Evolutionary conservation across 352 stramenopile genomes (phyloP), one percentile per base, ranked within the genome.

Genomic region (Phytopythium litorale): DNA sequence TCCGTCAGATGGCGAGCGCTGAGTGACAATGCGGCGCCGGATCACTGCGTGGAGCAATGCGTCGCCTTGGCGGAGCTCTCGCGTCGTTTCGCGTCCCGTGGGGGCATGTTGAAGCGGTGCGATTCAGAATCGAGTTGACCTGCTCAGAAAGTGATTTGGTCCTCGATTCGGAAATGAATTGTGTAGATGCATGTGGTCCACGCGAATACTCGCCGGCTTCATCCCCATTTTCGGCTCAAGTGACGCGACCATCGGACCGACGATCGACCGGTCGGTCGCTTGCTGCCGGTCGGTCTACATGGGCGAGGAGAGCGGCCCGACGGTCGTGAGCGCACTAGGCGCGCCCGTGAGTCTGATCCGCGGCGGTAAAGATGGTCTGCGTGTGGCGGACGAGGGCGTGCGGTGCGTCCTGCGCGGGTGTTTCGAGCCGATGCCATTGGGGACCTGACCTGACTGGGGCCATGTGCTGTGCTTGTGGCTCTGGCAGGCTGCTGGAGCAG

Each of bases 291-390:
- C 35, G 35, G 38, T 37, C 19, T 16, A 13, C 35, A 60, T 60
- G 55, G 48, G 58, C 57, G 32, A 60, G 23, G 33, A 42, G 38
- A 63, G 58, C 54, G 38, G 46, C 9, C 18, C 28, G 32, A 63
- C 49, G 25, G 49, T 12, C 3, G 49, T 33, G 50, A n/a, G 63
- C 48, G 48, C 48, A 25, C 3, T 54, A 28, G 48, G 66, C 53
- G 65, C 70, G 49, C 82, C 82, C 53, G 82, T 91, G 60, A 87
- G 76, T 58, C 78, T 91, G 40, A 82, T 91, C 51, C 68, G 64
- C 58, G 78, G 78, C 50, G 68, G 73, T 30, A 55, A 58, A n/a
- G 72, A 86, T 16, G 78, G 79, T 2, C 73, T 91, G 35, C 70
- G 64, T 32, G 71, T 88, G 28, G 75, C 78, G 7, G 76, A 87